Evolutionary conservation across 176 grass and related monocot genomes (phyloP).

Genomic region (Musa itinerans): DNA sequence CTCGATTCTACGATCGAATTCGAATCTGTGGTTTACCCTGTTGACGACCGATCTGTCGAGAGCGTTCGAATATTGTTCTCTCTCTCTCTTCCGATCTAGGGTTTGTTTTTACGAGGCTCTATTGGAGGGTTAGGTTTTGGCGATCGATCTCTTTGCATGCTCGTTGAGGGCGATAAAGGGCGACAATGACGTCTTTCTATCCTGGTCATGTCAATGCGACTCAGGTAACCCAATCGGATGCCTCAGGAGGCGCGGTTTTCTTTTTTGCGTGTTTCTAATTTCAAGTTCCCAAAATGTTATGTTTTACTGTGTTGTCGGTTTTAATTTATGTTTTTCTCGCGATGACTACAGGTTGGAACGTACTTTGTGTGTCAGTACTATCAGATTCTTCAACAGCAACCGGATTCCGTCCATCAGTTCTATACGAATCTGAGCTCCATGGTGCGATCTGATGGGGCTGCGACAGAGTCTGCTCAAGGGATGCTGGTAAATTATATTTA

Average conservation of each 20-base stretch:
- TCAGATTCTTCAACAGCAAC: conserved; percentile 41
- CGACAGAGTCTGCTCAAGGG: conserved; percentile 26
- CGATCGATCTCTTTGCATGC: not conserved
- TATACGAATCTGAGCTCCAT: conserved; percentile 50
- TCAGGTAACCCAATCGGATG: conserved; percentile 28
- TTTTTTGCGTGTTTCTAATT: not conserved
- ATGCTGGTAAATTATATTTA: conserved; percentile 22
- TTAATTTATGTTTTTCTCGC: not conserved
- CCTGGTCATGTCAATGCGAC: conserved; percentile 29
- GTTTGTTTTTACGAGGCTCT: not conserved
- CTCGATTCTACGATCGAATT: not conserved
- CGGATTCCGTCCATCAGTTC: conserved; percentile 39
- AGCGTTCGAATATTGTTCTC: not conserved
- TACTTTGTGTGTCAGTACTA: conserved; percentile 54
- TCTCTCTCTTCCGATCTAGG: not conserved
- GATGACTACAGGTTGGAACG: conserved; percentile 38
- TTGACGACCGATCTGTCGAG: not conserved
- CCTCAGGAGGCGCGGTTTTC: not conserved
- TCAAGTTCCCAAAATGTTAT: no score
- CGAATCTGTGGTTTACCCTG: not conserved
- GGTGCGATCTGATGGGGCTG: conserved; percentile 34
- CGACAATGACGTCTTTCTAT: conserved; percentile 1
- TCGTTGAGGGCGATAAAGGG: not conserved
- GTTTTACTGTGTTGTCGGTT: conserved; percentile 3
- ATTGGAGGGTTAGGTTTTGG: not conserved